Evolutionary conservation across 2,329 filamentous ascomycete species (phyloP).

Genomic region (Aureobasidium sp.): DNA sequence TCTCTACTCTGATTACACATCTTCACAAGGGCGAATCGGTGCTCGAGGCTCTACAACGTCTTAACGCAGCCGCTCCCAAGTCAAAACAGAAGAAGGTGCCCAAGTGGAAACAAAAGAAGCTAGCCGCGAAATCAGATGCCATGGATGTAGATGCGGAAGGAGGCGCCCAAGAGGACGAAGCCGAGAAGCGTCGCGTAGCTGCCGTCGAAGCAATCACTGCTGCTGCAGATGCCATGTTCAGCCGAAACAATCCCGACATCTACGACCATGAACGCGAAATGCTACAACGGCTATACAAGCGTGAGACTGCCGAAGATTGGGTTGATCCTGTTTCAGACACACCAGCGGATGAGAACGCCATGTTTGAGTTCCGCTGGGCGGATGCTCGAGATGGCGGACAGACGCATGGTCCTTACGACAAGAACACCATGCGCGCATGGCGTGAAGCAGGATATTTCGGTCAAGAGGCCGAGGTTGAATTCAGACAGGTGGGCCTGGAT

Average conservation of each 20-base stretch:
- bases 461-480: slow-evolving; percentile 61
- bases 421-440: slow-evolving; percentile 82
- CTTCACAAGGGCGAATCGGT: slow-evolving; percentile 79
- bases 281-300: slow-evolving; percentile 72
- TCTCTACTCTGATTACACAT: slow-evolving; percentile 63
- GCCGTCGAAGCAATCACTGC: slow-evolving; percentile 79
- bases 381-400: slow-evolving; percentile 75
- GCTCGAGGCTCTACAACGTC: slow-evolving; percentile 75
- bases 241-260: slow-evolving; percentile 77
- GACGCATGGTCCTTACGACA: slow-evolving; percentile 82
- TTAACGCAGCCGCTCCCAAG: slow-evolving; percentile 43
- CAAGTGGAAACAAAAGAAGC: slow-evolving; percentile 53
- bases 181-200: slow-evolving; percentile 61
- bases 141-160: slow-evolving; percentile 61
- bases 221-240: slow-evolving; percentile 79
- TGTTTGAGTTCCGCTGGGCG: slow-evolving; percentile 89
- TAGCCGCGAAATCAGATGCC: slow-evolving; percentile 37
- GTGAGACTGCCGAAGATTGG: slow-evolving; percentile 87
- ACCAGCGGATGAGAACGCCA: slow-evolving; percentile 6
- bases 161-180: slow-evolving; percentile 52
- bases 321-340: slow-evolving; percentile 34
- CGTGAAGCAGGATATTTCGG: slow-evolving; percentile 87
- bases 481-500: slow-evolving; percentile 34
- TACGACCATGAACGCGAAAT: slow-evolving; percentile 84
- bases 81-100: slow-evolving; percentile 50